phyloP scores from a whole-genome alignment of 768 basidiomycete species.

The Cystofilobasidium ferigula region DNA sequence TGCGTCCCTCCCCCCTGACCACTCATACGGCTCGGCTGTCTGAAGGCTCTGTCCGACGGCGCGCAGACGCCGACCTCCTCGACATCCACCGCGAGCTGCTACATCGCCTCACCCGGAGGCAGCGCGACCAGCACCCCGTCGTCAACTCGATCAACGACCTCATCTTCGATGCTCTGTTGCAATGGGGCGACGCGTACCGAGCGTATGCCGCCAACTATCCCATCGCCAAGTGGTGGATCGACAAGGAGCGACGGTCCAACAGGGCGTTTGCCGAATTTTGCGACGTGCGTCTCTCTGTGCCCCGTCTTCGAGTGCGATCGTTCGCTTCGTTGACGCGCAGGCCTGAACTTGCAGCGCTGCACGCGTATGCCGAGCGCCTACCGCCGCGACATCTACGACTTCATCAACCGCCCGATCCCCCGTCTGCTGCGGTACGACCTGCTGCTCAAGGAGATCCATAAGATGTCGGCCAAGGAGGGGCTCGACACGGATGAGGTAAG shows the following conservation, averaged over 20 bases:
- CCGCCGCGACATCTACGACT: conserved; percentile 80
- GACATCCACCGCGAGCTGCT: conserved; percentile 35
- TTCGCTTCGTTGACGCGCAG: not conserved
- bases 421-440: conserved; percentile 80
- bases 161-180: conserved; percentile 37
- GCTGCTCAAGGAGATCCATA: conserved; percentile 65
- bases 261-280: conserved; percentile 34
- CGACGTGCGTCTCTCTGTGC: conserved; percentile 28
- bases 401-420: conserved; percentile 83
- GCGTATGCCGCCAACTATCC: conserved; percentile 39
- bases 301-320: not conserved
- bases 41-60: not conserved
- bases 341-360: not conserved
- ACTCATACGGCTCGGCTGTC: no score
- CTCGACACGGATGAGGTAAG: conserved; percentile 75
- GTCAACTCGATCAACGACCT: conserved; percentile 37
- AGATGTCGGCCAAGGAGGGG: conserved; percentile 60
- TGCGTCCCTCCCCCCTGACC: not conserved
- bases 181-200: conserved; percentile 39
- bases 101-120: conserved; percentile 34
- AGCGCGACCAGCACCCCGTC: conserved; percentile 39
- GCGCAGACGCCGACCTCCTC: conserved; percentile 26
- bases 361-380: conserved; percentile 49
- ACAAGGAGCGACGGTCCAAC: conserved; percentile 34
- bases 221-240: conserved; percentile 38